Percentiles rank a stretch among this genome's conserved stretches.
Evolutionary conservation across 2,329 filamentous ascomycete genomes (phyloP).

Genomic region (Nannizziopsis barbatae): DNA sequence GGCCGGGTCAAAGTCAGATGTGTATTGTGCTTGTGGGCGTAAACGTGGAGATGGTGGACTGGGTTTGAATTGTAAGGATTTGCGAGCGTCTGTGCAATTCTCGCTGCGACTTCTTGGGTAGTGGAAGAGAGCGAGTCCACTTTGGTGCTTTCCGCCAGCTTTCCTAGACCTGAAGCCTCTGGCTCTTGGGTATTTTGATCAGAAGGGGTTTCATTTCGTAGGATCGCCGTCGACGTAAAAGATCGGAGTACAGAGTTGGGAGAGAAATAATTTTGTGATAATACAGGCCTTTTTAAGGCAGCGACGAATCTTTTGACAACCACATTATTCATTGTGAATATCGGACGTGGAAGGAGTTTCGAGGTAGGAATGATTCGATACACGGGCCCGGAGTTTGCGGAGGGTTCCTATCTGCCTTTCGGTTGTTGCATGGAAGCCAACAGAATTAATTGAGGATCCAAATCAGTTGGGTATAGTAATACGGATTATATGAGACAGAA

Average conservation of each 20-base stretch:
- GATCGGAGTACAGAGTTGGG: constrained; percentile 3
- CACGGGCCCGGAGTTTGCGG: background rate
- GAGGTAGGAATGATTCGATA: too few species aligned
- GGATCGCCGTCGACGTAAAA: constrained; percentile 1
- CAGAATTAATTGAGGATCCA: background rate
- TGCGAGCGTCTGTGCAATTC: constrained; percentile 1
- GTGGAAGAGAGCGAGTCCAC: background rate
- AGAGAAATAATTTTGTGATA: background rate
- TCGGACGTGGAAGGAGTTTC: background rate
- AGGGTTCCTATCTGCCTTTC: background rate
- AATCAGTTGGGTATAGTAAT: too few species aligned
- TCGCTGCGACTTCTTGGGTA: background rate
- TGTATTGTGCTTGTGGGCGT: constrained; percentile 83
- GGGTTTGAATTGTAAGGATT: constrained; percentile 7
- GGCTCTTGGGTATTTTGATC: background rate
- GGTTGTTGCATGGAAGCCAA: too few species aligned
- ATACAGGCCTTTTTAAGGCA: background rate
- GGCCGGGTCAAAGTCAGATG: constrained; percentile 84
- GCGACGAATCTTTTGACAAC: constrained; percentile 3
- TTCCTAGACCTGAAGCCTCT: background rate
- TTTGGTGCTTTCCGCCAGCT: constrained; percentile 6
- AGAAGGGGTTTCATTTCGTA: background rate
- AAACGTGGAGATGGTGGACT: constrained; percentile 68
- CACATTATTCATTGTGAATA: background rate
- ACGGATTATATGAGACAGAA: too few species aligned